Evolutionary conservation across 2,329 filamentous ascomycete genomes (phyloP).

Genomic region (Fusarium circinatum): DNA sequence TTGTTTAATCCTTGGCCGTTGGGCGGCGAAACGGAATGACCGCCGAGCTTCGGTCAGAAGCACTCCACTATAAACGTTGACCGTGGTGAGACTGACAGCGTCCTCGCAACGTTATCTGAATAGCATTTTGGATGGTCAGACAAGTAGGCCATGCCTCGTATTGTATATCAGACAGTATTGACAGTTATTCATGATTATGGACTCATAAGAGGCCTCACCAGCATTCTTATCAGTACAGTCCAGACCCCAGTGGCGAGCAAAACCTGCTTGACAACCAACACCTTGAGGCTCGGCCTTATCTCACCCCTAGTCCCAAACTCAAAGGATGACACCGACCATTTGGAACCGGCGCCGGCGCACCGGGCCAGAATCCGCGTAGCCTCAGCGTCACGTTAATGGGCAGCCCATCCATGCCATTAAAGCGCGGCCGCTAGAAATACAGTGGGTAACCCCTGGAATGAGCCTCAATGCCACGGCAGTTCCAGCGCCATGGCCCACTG

Average conservation of each 20-base stretch:
- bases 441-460: slow-evolving; percentile 13
- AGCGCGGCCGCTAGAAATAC: not conserved
- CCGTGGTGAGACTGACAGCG: not conserved
- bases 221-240: slow-evolving; percentile 2
- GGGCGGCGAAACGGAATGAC: slow-evolving; percentile 32
- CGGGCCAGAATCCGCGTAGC: slow-evolving; percentile 28
- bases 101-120: not conserved
- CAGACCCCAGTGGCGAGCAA: slow-evolving; percentile 12
- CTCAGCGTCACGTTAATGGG: slow-evolving; percentile 31
- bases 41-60: slow-evolving; percentile 16
- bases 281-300: slow-evolving; percentile 44
- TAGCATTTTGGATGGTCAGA: not conserved
- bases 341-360: slow-evolving; percentile 31
- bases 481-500: slow-evolving; percentile 29
- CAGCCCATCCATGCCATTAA: not conserved
- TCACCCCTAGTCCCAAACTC: slow-evolving; percentile 1
- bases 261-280: slow-evolving; percentile 10
- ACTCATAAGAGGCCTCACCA: slow-evolving; percentile 20
- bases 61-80: slow-evolving; percentile 15
- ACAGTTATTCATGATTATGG: not conserved
- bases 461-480: slow-evolving; percentile 39
- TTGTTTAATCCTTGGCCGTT: slow-evolving; percentile 6
- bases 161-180: not conserved
- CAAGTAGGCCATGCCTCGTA: not conserved
- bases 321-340: slow-evolving; percentile 19